These are phyloP conservation scores for Aspergillus ruber DNA, from an alignment of 2,329 filamentous ascomycete species.

Conservation along the genomic window DNA sequence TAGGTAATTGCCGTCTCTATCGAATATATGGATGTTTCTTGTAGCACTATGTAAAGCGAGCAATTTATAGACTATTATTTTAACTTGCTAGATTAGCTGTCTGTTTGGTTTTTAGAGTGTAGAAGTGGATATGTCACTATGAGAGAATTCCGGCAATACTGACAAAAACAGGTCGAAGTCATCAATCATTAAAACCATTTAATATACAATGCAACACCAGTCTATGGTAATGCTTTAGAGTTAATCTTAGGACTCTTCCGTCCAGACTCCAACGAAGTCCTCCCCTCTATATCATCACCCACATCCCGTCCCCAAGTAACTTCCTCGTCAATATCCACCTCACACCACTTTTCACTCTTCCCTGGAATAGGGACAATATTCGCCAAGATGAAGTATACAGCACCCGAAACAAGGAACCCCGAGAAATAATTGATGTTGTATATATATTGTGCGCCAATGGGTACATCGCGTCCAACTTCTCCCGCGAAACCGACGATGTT, in stretches of 20 bases:
- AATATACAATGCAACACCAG: background rate
- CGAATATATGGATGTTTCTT: background rate
- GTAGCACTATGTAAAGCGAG: background rate
- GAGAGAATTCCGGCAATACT: no score
- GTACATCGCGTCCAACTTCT: constrained; percentile 65
- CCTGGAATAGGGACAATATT: constrained; percentile 66
- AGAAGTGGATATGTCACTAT: no score
- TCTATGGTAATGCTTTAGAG: background rate
- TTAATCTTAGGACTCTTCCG: constrained; percentile 18
- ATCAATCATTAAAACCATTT: no score
- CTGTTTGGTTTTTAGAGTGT: no score
- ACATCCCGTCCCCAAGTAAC: constrained; percentile 28
- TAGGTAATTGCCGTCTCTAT: background rate
- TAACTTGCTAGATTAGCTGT: no score
- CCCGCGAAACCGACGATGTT: constrained; percentile 90
- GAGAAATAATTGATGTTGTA: constrained; percentile 89
- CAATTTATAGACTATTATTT: background rate
- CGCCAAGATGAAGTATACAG: constrained; percentile 65
- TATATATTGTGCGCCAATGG: constrained; percentile 72
- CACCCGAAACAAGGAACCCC: constrained; percentile 65
- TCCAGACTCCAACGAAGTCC: constrained; percentile 1
- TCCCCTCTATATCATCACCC: constrained; percentile 16
- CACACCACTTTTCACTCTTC: constrained; percentile 68
- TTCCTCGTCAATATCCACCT: constrained; percentile 49
- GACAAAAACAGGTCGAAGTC: no score